Conservation (phyloP, 768 basidiomycete genomes). For the Nidularia pulvinata region DNA sequence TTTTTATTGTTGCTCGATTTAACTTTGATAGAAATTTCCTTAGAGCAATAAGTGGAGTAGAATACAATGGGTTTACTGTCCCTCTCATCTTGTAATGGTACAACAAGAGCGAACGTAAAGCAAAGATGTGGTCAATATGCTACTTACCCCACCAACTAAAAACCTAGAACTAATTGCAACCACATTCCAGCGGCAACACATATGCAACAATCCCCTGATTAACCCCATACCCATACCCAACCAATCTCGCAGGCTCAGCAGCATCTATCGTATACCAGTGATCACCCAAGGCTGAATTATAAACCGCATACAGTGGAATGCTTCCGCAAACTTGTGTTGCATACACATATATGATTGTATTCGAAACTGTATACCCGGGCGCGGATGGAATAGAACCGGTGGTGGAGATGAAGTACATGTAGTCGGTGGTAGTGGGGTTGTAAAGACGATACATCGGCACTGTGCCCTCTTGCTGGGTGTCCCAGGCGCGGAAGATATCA, state of each 20-base stretch:
- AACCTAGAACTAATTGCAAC: too few species aligned
- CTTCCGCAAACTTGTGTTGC: not conserved
- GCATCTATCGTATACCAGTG: not conserved
- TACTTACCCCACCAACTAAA: too few species aligned
- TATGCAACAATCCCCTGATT: not conserved
- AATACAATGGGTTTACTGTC: too few species aligned
- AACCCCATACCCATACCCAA: not conserved
- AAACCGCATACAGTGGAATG: not conserved
- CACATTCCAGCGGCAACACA: not conserved
- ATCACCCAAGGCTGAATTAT: not conserved
- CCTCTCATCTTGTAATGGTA: too few species aligned
- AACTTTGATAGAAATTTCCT: too few species aligned
- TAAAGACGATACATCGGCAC: constrained; percentile 1
- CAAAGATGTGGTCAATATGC: too few species aligned
- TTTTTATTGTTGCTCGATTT: too few species aligned
- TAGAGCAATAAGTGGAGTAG: too few species aligned
- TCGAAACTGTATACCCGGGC: not conserved
- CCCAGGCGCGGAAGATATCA: constrained; percentile 6
- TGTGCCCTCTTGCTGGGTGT: constrained; percentile 1
- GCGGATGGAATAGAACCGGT: not conserved
- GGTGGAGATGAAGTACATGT: not conserved
- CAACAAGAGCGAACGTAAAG: too few species aligned
- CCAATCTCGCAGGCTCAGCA: not conserved
- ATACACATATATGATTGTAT: not conserved
- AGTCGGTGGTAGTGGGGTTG: constrained; percentile 4